A percentile compares a stretch with the other conserved stretches of the same genome.
Conservation (phyloP, 1,139 yeast genomes). For the Blastobotrys ciferrii region DNA sequence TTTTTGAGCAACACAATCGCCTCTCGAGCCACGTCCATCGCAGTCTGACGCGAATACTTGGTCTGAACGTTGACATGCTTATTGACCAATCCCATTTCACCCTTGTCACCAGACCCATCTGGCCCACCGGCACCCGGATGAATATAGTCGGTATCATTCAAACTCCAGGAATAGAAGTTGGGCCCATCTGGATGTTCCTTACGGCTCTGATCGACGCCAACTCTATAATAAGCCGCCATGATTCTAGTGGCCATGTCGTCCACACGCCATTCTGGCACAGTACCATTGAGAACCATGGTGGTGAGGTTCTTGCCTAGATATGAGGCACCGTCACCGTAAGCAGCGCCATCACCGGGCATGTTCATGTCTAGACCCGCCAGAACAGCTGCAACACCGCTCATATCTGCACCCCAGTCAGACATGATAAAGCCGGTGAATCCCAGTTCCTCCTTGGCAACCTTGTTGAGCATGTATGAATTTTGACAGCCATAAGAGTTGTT, state of each 20-base stretch:
- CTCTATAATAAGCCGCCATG: slow-evolving; percentile 53
- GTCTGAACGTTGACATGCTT: slow-evolving; percentile 56
- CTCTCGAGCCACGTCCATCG: slow-evolving; percentile 56
- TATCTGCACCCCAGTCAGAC: slow-evolving; percentile 63
- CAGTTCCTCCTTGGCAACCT: slow-evolving; percentile 57
- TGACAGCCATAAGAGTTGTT: slow-evolving; percentile 63
- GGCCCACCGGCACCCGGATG: slow-evolving; percentile 39
- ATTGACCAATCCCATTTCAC: slow-evolving; percentile 44
- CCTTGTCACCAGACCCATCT: slow-evolving; percentile 2
- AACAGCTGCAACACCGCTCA: slow-evolving; percentile 55
- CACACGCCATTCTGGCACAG: slow-evolving; percentile 53
- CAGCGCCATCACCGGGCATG: slow-evolving; percentile 55
- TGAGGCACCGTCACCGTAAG: slow-evolving; percentile 50
- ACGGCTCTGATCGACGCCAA: slow-evolving; percentile 28
- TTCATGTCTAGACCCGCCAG: slow-evolving; percentile 64
- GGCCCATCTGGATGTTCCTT: slow-evolving; percentile 41
- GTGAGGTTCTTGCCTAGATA: slow-evolving; percentile 60
- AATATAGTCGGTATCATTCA: slow-evolving; percentile 52
- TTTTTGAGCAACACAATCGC: slow-evolving; percentile 57
- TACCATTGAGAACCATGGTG: slow-evolving; percentile 53
- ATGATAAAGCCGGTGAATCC: slow-evolving; percentile 68
- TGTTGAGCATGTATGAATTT: slow-evolving; percentile 55
- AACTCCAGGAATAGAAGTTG: slow-evolving; percentile 60
- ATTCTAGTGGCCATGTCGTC: slow-evolving; percentile 64
- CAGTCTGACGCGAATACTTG: slow-evolving; percentile 48